Conservation (phyloP, 495 filamentous ascomycete species). For the Ramalina intermedia region DNA sequence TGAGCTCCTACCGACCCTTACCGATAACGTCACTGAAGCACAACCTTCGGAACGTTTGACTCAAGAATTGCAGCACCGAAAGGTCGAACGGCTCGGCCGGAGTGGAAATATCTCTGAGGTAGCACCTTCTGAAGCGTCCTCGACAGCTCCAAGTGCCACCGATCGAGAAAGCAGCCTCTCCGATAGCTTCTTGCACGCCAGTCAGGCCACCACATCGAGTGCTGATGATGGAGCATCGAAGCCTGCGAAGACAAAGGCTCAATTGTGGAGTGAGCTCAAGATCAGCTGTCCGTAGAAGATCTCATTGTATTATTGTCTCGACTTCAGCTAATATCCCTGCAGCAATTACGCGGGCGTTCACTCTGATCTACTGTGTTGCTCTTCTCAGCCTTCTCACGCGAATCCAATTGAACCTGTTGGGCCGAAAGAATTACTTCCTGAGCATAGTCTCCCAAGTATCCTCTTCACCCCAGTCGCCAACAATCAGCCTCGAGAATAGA, state of each 20-base stretch:
- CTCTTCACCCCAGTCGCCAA: slow-evolving; percentile 37
- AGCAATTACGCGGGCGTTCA: slow-evolving; percentile 86
- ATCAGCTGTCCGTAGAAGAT: slow-evolving; percentile 79
- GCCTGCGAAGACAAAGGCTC: slow-evolving; percentile 67
- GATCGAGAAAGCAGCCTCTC: slow-evolving; percentile 77
- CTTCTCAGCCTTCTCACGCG: slow-evolving; percentile 84
- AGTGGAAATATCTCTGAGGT: slow-evolving; percentile 34
- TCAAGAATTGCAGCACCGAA: slow-evolving; percentile 85
- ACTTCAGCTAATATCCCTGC: slow-evolving; percentile 65
- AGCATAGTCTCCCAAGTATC: slow-evolving; percentile 82
- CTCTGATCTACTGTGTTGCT: slow-evolving; percentile 78
- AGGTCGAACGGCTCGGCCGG: slow-evolving; percentile 57
- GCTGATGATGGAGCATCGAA: slow-evolving; percentile 26
- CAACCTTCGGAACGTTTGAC: slow-evolving; percentile 82
- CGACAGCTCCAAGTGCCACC: slow-evolving; percentile 59
- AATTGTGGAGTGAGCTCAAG: slow-evolving; percentile 96
- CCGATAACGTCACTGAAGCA: slow-evolving; percentile 72
- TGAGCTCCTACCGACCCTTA: slow-evolving; percentile 81
- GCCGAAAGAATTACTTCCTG: slow-evolving; percentile 84
- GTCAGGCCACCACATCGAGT: slow-evolving; percentile 47
- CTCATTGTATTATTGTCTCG: slow-evolving; percentile 93
- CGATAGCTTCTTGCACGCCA: slow-evolving; percentile 66
- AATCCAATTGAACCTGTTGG: slow-evolving; percentile 93
- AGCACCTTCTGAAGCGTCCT: slow-evolving; percentile 47
- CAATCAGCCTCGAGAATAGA: slow-evolving; percentile 77